Conservation (phyloP, 2,329 filamentous ascomycete genomes). For the Hyphodiscus sp. region DNA sequence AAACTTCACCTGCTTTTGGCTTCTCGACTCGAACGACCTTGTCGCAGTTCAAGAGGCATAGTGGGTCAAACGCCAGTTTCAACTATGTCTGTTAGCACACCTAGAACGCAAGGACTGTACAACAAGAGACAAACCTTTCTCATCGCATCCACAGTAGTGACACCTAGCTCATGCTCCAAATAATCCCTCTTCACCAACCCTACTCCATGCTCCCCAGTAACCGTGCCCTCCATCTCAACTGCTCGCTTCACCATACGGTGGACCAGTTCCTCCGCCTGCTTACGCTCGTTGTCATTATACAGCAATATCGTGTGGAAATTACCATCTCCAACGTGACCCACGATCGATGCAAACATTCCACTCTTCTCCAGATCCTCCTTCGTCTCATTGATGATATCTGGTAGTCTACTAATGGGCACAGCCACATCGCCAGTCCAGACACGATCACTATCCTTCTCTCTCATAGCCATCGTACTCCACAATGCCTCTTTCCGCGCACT, state of each 20-base stretch:
- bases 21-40: slow-evolving; percentile 59
- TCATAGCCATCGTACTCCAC: slow-evolving; percentile 69
- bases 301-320: slow-evolving; percentile 67
- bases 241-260: slow-evolving; percentile 82
- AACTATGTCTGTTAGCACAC: slow-evolving; percentile 41
- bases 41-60: slow-evolving; percentile 60
- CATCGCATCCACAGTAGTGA: slow-evolving; percentile 73
- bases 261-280: slow-evolving; percentile 62
- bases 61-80: slow-evolving; percentile 73
- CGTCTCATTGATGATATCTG: slow-evolving; percentile 72
- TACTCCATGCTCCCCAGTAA: slow-evolving; percentile 80
- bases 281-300: slow-evolving; percentile 62
- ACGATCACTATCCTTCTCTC: slow-evolving; percentile 53
- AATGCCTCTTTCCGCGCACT: slow-evolving; percentile 77
- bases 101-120: neutral
- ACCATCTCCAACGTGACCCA: slow-evolving; percentile 61
- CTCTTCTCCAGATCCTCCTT: slow-evolving; percentile 53
- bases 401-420: slow-evolving; percentile 68
- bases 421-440: slow-evolving; percentile 87
- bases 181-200: slow-evolving; percentile 82
- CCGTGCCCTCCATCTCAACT: slow-evolving; percentile 78
- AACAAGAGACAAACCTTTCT: slow-evolving; percentile 51
- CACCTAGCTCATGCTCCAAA: slow-evolving; percentile 69
- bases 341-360: slow-evolving; percentile 55
- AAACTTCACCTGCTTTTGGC: slow-evolving; percentile 41